Evolutionary conservation across 352 stramenopile species (phyloP).

Genomic region (Thalassiosira mediterranea): DNA sequence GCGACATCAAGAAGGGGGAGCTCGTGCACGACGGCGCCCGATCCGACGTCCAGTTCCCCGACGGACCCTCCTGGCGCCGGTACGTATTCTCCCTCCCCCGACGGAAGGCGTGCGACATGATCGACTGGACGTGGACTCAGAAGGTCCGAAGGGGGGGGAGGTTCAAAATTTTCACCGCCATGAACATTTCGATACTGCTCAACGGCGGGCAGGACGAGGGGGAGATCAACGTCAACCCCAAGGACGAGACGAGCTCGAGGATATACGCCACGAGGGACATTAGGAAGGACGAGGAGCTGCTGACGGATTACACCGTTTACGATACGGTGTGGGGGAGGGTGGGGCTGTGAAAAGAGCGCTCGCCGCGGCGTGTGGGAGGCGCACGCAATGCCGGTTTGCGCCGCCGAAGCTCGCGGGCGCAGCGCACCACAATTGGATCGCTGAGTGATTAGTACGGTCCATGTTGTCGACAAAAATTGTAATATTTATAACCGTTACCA

Average conservation of each 20-base stretch:
- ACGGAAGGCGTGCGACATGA: constrained; percentile 29
- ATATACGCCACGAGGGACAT: constrained; percentile 36
- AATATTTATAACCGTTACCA: too few species aligned
- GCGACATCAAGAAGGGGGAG: constrained; percentile 46
- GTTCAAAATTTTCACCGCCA: constrained; percentile 1
- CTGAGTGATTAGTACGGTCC: too few species aligned
- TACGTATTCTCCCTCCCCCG: constrained; percentile 35
- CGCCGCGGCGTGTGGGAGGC: too few species aligned
- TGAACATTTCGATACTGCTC: constrained; percentile 35
- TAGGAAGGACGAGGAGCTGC: constrained; percentile 31
- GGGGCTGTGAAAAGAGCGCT: constrained; percentile 31
- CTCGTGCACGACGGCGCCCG: constrained; percentile 29
- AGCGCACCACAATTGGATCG: too few species aligned
- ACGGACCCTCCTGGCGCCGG: background rate
- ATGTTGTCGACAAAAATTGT: too few species aligned
- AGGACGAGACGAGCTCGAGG: background rate
- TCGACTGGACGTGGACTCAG: constrained; percentile 40
- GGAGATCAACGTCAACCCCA: constrained; percentile 19
- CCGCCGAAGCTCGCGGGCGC: too few species aligned
- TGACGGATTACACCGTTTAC: constrained; percentile 29
- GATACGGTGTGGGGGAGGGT: constrained; percentile 24
- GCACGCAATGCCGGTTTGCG: too few species aligned
- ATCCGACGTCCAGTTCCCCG: constrained; percentile 18
- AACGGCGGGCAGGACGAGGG: constrained; percentile 3
- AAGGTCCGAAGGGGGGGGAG: constrained; percentile 7